Conservation (phyloP, 139 green algal species). For the Chlamydomonas schloesseri region DNA sequence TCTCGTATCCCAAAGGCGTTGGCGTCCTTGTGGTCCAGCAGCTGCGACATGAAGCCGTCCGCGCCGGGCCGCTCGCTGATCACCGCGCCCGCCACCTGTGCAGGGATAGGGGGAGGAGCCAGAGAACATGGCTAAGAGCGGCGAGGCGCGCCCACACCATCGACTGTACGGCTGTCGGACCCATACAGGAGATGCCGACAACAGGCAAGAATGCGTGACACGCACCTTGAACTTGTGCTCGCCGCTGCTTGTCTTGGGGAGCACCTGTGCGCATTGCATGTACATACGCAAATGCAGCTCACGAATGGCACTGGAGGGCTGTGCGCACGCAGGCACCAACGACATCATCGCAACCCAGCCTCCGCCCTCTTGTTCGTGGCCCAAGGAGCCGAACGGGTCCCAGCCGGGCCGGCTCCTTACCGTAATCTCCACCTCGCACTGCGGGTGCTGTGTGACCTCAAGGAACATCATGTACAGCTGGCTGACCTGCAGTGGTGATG, state of each 20-base stretch:
- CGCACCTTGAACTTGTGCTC: conserved; percentile 42
- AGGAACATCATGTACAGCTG: conserved; percentile 21
- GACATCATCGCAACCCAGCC: too few species aligned
- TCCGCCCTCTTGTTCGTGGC: too few species aligned
- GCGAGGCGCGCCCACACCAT: too few species aligned
- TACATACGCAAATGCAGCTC: too few species aligned
- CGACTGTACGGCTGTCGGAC: too few species aligned
- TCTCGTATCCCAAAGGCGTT: conserved; percentile 4
- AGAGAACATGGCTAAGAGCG: too few species aligned
- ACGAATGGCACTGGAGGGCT: background rate
- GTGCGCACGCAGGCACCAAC: background rate
- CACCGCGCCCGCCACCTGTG: conserved; percentile 8
- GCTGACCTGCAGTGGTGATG: background rate
- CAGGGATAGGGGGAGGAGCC: background rate
- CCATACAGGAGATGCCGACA: too few species aligned
- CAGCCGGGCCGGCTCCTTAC: background rate
- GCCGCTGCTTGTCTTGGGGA: background rate
- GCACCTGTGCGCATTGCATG: background rate
- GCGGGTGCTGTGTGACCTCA: background rate
- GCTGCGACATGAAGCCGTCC: background rate
- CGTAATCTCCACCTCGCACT: background rate
- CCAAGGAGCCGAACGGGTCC: too few species aligned
- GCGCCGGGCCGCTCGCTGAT: background rate
- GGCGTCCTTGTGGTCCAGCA: background rate
- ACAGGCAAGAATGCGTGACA: background rate